Base-by-base conservation (phyloP, 2,329 filamentous ascomycete species). In the Xylariaceae sp. region DNA sequence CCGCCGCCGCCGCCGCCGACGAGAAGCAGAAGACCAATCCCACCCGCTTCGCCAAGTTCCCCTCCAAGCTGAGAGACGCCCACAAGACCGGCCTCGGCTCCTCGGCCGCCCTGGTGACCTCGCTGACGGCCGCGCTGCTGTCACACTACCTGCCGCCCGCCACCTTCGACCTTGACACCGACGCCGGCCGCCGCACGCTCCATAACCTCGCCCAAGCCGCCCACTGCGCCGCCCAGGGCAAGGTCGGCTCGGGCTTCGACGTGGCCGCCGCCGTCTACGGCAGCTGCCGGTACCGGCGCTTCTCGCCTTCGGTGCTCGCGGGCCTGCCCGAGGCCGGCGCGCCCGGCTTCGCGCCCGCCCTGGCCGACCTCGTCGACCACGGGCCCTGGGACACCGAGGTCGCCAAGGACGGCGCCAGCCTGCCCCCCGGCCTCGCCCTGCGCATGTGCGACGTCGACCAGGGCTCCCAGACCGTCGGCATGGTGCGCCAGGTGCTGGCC, bases 11-110 rank as follows among this genome's bases (percentile, higher is more conserved):
- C 13, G 33, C 39, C 14, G 39, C 33, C 39, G 41, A 37, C 17
- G 42, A 43, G 41, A 45, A 36, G 35, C 21, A 23, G 21, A 8
- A 23, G 12, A 23, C 21, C 21, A 47, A 44, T 53, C 50, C 45
- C 38, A 60, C 50, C 12, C 77, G 77, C 41, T 96, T 96, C 64
- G 72, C 77, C 43, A 73, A 80, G 55, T 94, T 94, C 61, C 72
- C 75, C 27, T 80, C 90, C 12, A 75, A 79, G 5, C 73, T 98
- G 22, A 64, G 70, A 37, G 72, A 80, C 42, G 89, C 90, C 12
- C 83, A 95, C 70, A 98, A 98, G 67, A 98, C 92, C 0, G 92
- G 92, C 2, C 76, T 98, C 19, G 92, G 92, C 38, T 95, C 89
- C 9, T 95, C 89, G 1, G 92, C 92, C 4, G 92, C 92, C 4